Base-by-base conservation (phyloP, 495 filamentous ascomycete genomes). In the Penicillium fimorum region DNA sequence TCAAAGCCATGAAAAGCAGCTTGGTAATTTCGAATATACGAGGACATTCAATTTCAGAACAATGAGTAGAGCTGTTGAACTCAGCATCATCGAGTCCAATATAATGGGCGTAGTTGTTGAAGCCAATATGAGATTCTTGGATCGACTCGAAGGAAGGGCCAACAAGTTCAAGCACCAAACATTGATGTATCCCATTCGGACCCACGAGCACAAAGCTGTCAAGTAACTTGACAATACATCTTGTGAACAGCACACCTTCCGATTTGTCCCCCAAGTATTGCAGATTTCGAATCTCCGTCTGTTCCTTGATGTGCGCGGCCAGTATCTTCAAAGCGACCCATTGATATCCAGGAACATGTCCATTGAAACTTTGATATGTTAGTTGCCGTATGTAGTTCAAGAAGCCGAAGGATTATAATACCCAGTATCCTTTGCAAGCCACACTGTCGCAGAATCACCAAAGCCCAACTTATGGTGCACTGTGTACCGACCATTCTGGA, bases 371-470 rank as follows among this genome's bases (percentile, higher is more conserved):
- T 27, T 4, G 6, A 4, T 2, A 45, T 27, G 12, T 45, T 45
- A 45, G 32, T 56, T 61, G 18, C 58, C 50, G 4, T 15, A 1
- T 15, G 1, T 15, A 15, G 6, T 15, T 35, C 12, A 5, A 7
- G 33, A 10, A 13, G 12, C 25, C 6, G 25, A 35, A 6, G 32
- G 12, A 35, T 11, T 5, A 12, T 32, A 10, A 4, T 40, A 13
- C 45, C 1, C 32, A 29, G 50, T 56, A 59, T 77, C 68, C 32
- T 37, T 44, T 9, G 67, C 72, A 29, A 94, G 76, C 90, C 90
- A 93, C 41, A 94, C 89, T 8, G 90, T 94, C 11, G 86, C 91
- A 73, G 91, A 92, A 63, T 90, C 88, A 59, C 90, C 89, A 87
- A 87, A 93, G 11, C 90, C 90, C 20, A 94, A 78, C 76, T 94